Percentiles rank a stretch among this genome's conserved stretches.
These are phyloP conservation scores for Pseudotulostoma volvatum DNA, from an alignment of 495 filamentous ascomycete genomes.

Conservation along the genomic window DNA sequence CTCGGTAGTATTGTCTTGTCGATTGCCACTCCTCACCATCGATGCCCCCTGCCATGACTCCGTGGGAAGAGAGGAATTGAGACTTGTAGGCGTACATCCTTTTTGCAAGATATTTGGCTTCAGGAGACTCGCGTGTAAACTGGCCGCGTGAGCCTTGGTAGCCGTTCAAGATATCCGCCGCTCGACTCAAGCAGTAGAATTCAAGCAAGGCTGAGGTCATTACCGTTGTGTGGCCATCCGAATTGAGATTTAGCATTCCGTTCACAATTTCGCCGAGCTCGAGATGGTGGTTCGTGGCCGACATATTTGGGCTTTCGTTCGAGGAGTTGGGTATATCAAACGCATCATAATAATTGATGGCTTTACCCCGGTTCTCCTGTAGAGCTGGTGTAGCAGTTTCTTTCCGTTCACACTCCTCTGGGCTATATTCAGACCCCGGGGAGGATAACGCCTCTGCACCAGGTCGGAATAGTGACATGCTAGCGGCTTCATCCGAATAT, in stretches of 20 bases:
- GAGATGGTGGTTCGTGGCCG: constrained; percentile 1
- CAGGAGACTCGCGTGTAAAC: constrained; percentile 28
- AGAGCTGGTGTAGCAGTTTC: not conserved
- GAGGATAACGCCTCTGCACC: constrained; percentile 26
- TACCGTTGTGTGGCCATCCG: constrained; percentile 24
- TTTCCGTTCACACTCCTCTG: constrained; percentile 11
- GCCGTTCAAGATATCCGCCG: constrained; percentile 29
- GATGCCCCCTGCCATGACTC: constrained; percentile 23
- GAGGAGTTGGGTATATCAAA: constrained; percentile 4
- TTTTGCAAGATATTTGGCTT: constrained; percentile 26
- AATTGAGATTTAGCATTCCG: constrained; percentile 15
- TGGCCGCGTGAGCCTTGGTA: constrained; percentile 15
- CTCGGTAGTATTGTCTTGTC: constrained; percentile 28
- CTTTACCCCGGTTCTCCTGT: too few relatives aligned
- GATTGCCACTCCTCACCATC: constrained; percentile 20
- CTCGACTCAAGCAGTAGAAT: constrained; percentile 29
- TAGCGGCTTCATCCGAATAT: constrained; percentile 5
- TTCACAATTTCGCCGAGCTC: constrained; percentile 5
- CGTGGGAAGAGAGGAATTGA: constrained; percentile 24
- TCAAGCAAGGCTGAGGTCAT: constrained; percentile 31
- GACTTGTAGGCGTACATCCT: constrained; percentile 28
- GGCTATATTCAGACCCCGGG: constrained; percentile 19
- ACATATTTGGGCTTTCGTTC: not conserved
- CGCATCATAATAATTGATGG: too few relatives aligned
- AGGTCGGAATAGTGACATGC: constrained; percentile 31